A percentile compares a stretch with the other conserved stretches of the same genome.
Conservation (phyloP, 768 basidiomycete genomes). For the Filobasidium floriforme region DNA sequence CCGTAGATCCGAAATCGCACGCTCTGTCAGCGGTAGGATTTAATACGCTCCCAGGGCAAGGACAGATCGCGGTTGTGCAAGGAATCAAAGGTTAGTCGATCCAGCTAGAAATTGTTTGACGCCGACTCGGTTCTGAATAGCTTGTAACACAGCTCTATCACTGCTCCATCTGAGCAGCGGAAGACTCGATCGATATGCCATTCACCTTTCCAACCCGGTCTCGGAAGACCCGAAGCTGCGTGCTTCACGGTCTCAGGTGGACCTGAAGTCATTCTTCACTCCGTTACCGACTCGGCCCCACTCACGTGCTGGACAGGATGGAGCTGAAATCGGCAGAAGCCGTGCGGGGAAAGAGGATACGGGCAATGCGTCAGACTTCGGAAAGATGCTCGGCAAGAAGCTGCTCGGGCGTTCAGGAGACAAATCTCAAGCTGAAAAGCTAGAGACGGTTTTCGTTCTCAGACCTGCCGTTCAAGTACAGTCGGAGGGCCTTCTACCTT, state of each 20-base stretch:
- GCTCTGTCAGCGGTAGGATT: neutral
- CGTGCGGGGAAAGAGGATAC: neutral
- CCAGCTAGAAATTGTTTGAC: neutral
- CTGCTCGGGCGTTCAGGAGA: neutral
- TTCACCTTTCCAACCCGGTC: neutral
- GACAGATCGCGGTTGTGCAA: neutral
- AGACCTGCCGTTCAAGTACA: neutral
- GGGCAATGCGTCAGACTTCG: neutral
- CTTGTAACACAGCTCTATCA: neutral
- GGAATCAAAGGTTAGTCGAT: neutral
- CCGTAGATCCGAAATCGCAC: neutral
- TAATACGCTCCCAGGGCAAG: neutral
- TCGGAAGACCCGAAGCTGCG: neutral
- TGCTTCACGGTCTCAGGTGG: neutral
- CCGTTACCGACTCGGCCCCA: neutral
- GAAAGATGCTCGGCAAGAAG: neutral
- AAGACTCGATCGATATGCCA: neutral
- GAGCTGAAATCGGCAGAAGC: neutral
- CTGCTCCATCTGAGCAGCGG: neutral
- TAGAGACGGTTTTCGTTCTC: neutral
- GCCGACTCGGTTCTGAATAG: neutral
- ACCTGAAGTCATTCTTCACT: constrained; percentile 4
- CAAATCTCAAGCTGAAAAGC: neutral
- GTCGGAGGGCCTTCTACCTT: neutral
- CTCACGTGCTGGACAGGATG: neutral